phyloP scores from a whole-genome alignment of 78 protist species.

The Thecamonas trahens region DNA sequence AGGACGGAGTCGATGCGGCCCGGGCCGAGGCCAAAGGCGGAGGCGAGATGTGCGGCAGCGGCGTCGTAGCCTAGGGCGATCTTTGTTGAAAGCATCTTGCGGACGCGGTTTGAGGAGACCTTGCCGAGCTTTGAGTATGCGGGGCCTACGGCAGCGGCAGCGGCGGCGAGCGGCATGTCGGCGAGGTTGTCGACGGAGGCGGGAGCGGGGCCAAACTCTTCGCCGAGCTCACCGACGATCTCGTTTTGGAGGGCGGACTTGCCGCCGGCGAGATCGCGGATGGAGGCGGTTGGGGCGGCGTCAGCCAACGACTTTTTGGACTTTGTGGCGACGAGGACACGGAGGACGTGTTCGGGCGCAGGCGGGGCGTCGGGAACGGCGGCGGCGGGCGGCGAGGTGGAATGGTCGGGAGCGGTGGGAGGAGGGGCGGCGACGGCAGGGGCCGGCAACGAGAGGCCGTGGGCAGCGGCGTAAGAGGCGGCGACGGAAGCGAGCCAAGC shows the following conservation, averaged over 20 bases:
- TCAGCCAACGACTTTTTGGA: slow-evolving; percentile 11
- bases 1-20: slow-evolving; percentile 17
- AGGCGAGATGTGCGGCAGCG: not conserved
- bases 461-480: not conserved
- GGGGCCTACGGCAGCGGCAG: not conserved
- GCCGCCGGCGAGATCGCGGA: slow-evolving; percentile 43
- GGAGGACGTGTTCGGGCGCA: slow-evolving; percentile 16
- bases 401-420: not conserved
- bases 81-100: not conserved
- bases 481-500: slow-evolving; percentile 15
- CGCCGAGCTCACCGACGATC: slow-evolving; percentile 27
- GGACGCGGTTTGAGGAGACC: not conserved
- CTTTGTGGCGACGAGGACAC: slow-evolving; percentile 17
- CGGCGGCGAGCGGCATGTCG: slow-evolving; percentile 29
- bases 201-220: slow-evolving; percentile 32
- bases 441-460: not conserved
- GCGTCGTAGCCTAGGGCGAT: slow-evolving; percentile 33
- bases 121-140: slow-evolving; percentile 21
- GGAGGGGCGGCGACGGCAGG: not conserved
- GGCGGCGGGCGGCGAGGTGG: not conserved
- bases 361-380: no score
- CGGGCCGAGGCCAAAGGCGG: slow-evolving; percentile 6
- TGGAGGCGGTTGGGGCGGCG: not conserved
- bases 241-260: slow-evolving; percentile 44
- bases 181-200: slow-evolving; percentile 13